phyloP scores from a whole-genome alignment of 2,329 filamentous ascomycete species.

The Aspergillus pseudonomiae region DNA sequence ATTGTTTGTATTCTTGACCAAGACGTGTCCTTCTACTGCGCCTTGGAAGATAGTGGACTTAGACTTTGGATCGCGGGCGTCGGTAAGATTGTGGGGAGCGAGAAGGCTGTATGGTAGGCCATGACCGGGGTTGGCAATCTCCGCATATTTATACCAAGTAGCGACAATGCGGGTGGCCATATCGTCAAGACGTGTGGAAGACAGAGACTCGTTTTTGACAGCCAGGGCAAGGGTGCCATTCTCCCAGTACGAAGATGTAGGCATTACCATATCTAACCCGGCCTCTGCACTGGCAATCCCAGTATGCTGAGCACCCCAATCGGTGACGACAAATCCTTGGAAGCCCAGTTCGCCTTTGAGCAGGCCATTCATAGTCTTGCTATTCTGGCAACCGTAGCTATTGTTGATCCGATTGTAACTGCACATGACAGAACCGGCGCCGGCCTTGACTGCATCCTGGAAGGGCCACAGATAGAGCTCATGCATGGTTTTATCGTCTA shows the following conservation, averaged over 20 bases:
- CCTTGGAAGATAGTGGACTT: conserved; percentile 25
- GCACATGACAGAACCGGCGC: conserved; percentile 65
- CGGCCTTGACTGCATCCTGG: conserved; percentile 61
- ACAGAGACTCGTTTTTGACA: neutral
- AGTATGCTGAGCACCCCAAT: conserved; percentile 76
- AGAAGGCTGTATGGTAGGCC: neutral
- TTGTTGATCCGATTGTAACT: conserved; percentile 60
- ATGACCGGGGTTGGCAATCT: neutral
- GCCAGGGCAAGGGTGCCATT: neutral
- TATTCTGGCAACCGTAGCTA: neutral
- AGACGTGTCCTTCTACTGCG: conserved; percentile 62
- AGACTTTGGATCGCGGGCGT: neutral
- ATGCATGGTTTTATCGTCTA: conserved; percentile 67
- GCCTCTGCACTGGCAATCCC: conserved; percentile 68
- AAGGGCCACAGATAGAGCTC: conserved; percentile 70
- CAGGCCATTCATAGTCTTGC: conserved; percentile 59
- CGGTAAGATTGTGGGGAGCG: neutral
- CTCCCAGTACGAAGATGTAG: conserved; percentile 10
- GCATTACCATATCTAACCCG: conserved; percentile 64
- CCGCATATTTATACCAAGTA: neutral
- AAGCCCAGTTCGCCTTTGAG: conserved; percentile 80
- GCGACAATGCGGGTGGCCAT: neutral
- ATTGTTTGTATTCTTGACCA: conserved; percentile 55
- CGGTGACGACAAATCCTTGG: conserved; percentile 77
- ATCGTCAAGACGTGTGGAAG: neutral